These are phyloP conservation scores for Melastoma candidum DNA, from an alignment of 441 rosid genomes.

Conservation along the genomic window DNA sequence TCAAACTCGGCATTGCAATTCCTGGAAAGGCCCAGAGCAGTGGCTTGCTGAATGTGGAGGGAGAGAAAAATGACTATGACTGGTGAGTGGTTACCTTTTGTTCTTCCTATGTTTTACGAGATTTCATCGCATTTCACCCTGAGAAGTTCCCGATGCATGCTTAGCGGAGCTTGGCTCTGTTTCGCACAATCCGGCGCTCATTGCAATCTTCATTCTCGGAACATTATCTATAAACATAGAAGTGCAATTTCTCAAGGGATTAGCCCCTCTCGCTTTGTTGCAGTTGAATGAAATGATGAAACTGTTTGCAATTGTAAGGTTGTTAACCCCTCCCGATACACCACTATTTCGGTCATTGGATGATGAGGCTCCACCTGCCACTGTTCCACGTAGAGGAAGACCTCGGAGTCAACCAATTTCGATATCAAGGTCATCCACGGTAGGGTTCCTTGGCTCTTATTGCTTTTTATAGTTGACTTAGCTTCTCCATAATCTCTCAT, in stretches of 20 bases:
- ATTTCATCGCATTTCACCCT: background rate
- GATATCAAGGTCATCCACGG: constrained; percentile 93
- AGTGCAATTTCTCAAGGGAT: too few species aligned
- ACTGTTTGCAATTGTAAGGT: constrained; percentile 44
- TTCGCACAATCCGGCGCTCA: too few species aligned
- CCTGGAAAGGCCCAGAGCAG: constrained; percentile 85
- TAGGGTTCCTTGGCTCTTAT: constrained; percentile 27
- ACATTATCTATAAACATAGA: too few species aligned
- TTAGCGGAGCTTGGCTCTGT: too few species aligned
- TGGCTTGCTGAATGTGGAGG: constrained; percentile 74
- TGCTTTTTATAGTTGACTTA: constrained; percentile 6
- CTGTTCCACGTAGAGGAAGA: constrained; percentile 66
- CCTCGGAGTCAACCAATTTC: constrained; percentile 83
- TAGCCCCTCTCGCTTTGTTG: too few species aligned
- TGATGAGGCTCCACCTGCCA: constrained; percentile 56
- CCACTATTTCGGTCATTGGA: constrained; percentile 95
- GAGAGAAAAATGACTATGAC: constrained; percentile 94
- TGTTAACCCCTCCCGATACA: constrained; percentile 96
- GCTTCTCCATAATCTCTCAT: constrained; percentile 9
- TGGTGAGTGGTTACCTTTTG: constrained; percentile 45
- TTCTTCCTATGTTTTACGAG: background rate
- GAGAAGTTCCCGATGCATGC: too few species aligned
- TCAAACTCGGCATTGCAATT: constrained; percentile 56
- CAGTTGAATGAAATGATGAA: constrained; percentile 22
- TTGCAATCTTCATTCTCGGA: too few species aligned